These are phyloP conservation scores for Aspergillus pseudoglaucus DNA, from an alignment of 2,329 filamentous ascomycete genomes.

Conservation along the genomic window DNA sequence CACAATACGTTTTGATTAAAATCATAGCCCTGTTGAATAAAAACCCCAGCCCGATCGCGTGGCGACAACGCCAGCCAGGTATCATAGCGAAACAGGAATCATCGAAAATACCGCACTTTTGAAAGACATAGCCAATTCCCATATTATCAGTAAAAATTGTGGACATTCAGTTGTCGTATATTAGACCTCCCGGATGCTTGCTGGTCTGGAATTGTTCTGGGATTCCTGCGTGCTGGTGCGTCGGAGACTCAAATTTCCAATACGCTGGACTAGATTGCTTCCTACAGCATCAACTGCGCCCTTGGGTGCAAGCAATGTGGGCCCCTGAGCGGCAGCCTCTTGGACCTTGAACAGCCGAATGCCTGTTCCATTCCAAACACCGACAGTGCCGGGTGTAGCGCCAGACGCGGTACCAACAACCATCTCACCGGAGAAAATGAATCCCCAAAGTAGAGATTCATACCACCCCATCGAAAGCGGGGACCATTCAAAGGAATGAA, in stretches of 20 bases:
- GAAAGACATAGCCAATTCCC: not conserved
- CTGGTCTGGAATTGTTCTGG: conserved; percentile 20
- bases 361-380: conserved; percentile 86
- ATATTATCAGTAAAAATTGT: not conserved
- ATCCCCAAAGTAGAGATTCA: conserved; percentile 86
- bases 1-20: too few species aligned
- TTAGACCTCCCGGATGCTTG: conserved; percentile 33
- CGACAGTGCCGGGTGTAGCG: conserved; percentile 70
- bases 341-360: conserved; percentile 88
- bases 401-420: conserved; percentile 45
- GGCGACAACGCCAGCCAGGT: conserved; percentile 11
- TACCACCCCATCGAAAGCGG: conserved; percentile 89
- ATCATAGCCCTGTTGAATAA: too few species aligned
- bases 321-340: conserved; percentile 71
- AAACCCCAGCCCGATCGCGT: too few species aligned
- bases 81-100: conserved; percentile 12
- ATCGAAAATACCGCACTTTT: conserved; percentile 8
- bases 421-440: conserved; percentile 88
- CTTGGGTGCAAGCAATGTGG: conserved; percentile 73
- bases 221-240: conserved; percentile 29
- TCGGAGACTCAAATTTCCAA: conserved; percentile 69
- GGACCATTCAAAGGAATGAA: conserved; percentile 93
- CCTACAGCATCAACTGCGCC: conserved; percentile 92
- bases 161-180: not conserved
- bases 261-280: conserved; percentile 78